Conservation (phyloP, 805 yeast genomes). For the Candida rishiriensis region DNA sequence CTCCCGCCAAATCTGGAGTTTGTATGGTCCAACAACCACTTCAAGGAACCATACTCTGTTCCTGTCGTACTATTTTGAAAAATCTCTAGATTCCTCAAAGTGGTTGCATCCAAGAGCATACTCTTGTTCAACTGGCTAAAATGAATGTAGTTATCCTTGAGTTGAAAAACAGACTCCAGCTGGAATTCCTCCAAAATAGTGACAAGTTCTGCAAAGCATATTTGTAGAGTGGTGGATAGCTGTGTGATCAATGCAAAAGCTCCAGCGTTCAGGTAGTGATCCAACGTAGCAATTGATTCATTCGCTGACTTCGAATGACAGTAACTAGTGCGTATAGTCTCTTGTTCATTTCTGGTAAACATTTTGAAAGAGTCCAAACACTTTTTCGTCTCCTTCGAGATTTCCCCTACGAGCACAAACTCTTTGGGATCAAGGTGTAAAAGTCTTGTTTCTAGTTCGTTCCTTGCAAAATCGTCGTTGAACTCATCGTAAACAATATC, state of each 20-base stretch:
- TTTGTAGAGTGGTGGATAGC: constrained; percentile 10
- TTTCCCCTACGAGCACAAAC: constrained; percentile 44
- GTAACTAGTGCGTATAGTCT: constrained; percentile 9
- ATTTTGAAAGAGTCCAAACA: constrained; percentile 18
- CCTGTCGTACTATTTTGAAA: constrained; percentile 60
- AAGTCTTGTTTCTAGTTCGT: constrained; percentile 68
- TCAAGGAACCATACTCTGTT: constrained; percentile 59
- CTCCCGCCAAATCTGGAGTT: constrained; percentile 73
- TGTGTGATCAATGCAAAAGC: constrained; percentile 14
- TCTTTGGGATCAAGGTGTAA: constrained; percentile 77
- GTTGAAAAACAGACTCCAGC: constrained; percentile 50
- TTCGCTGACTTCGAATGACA: constrained; percentile 1
- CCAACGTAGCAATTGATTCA: constrained; percentile 8
- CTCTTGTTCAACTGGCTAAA: constrained; percentile 47
- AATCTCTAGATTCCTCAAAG: constrained; percentile 70
- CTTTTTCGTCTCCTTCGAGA: constrained; percentile 32
- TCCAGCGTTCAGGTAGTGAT: constrained; percentile 5
- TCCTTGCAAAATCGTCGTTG: constrained; percentile 50
- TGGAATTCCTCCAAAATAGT: constrained; percentile 59
- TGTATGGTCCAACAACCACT: constrained; percentile 81
- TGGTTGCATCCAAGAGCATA: constrained; percentile 58
- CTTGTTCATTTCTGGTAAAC: background rate
- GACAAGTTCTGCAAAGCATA: constrained; percentile 41
- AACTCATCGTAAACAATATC: constrained; percentile 71
- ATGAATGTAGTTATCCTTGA: constrained; percentile 44